A percentile compares a stretch with the other conserved stretches of the same genome.
phyloP scores from a whole-genome alignment of 495 filamentous ascomycete genomes.

The Zalerion maritima region DNA sequence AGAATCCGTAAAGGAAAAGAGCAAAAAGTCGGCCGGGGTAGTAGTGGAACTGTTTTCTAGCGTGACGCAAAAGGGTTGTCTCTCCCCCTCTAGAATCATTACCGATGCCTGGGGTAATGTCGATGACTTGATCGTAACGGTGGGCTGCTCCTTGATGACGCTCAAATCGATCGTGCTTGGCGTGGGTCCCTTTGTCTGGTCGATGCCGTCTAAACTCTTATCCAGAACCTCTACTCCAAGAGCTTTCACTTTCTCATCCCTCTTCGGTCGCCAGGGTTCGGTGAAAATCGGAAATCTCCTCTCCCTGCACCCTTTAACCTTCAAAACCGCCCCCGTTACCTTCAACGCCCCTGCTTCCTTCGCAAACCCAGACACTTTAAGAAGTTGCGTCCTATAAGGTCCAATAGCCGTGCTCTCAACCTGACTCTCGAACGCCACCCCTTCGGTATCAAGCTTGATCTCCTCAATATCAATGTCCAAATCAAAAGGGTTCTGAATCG shows the following conservation, averaged over 20 bases:
- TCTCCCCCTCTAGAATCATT: conserved; percentile 85
- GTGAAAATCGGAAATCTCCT: conserved; percentile 72
- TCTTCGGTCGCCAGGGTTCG: conserved; percentile 56
- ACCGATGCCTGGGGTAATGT: conserved; percentile 73
- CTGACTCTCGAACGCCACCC: conserved; percentile 50
- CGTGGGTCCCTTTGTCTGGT: conserved; percentile 18
- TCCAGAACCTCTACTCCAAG: conserved; percentile 51
- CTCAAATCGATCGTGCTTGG: conserved; percentile 41
- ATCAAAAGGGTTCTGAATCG: conserved; percentile 86
- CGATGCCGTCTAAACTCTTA: conserved; percentile 10
- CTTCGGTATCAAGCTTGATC: conserved; percentile 58
- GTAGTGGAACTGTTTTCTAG: conserved; percentile 59
- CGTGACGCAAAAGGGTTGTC: conserved; percentile 60
- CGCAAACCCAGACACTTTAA: conserved; percentile 57
- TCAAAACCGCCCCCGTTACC: conserved; percentile 66
- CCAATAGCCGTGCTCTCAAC: conserved; percentile 53
- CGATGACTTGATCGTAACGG: conserved; percentile 56
- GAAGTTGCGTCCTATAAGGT: conserved; percentile 64
- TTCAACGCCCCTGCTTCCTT: conserved; percentile 48
- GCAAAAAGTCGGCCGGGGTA: conserved; percentile 63
- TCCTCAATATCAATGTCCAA: conserved; percentile 81
- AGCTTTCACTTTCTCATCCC: conserved; percentile 57
- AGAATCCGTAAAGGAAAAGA: conserved; percentile 83
- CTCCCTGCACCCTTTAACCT: conserved; percentile 65
- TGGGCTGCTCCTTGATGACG: conserved; percentile 65